Evolutionary conservation across 352 stramenopile genomes (phyloP).

Genomic region (Aphanomyces cochlioides): DNA sequence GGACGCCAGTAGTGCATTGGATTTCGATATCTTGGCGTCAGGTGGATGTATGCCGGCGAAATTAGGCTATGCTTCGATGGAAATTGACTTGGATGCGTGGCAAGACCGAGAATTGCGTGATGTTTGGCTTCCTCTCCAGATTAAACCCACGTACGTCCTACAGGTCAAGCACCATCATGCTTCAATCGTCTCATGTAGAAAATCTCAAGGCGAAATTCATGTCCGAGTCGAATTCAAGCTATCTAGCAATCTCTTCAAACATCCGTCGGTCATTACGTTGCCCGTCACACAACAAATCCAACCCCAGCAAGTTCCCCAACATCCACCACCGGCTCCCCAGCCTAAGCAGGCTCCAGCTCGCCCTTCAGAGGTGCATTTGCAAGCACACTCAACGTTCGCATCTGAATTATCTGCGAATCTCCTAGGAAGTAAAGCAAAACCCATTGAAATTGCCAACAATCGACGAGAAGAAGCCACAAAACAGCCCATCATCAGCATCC

Average conservation of each 20-base stretch:
- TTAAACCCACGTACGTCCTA: not conserved
- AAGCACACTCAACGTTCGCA: no score
- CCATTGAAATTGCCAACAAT: no score
- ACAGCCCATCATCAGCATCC: no score
- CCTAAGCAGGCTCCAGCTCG: no score
- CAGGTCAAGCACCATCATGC: not conserved
- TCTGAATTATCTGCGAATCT: no score
- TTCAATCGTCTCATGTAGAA: not conserved
- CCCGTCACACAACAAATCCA: not conserved
- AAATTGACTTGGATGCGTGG: slow-evolving; percentile 9
- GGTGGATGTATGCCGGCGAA: not conserved
- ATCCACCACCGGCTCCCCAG: not conserved
- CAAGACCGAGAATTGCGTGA: slow-evolving; percentile 8
- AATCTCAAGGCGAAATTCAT: slow-evolving; percentile 2
- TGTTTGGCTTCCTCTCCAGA: slow-evolving; percentile 15
- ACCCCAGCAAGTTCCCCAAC: not conserved
- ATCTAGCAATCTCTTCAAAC: not conserved
- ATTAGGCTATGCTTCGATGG: not conserved
- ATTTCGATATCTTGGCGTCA: not conserved
- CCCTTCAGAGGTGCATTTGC: no score
- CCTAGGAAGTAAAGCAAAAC: no score
- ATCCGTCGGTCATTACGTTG: slow-evolving; percentile 15
- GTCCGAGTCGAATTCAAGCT: slow-evolving; percentile 24
- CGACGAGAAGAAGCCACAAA: no score
- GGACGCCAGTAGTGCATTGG: not conserved